These are phyloP conservation scores for Venturia effusa DNA, from an alignment of 2,329 filamentous ascomycete genomes.

Conservation along the genomic window DNA sequence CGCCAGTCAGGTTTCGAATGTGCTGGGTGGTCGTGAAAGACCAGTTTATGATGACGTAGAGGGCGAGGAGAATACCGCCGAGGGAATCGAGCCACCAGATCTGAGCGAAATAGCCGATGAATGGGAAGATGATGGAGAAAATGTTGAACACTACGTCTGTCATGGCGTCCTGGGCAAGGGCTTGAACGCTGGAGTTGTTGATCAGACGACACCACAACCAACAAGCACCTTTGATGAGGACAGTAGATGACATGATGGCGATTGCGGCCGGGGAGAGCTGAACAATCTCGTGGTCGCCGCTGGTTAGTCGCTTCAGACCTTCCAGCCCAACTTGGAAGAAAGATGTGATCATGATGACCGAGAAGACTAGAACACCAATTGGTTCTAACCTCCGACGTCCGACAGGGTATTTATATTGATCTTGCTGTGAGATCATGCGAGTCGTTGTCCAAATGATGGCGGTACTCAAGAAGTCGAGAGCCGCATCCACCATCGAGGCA, in stretches of 20 bases:
- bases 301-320: constrained; percentile 53
- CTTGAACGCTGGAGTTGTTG: constrained; percentile 76
- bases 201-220: constrained; percentile 85
- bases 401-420: constrained; percentile 69
- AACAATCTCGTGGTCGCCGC: constrained; percentile 56
- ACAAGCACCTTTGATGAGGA: constrained; percentile 69
- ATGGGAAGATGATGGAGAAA: constrained; percentile 78
- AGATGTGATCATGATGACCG: constrained; percentile 75
- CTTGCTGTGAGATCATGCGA: constrained; percentile 59
- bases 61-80: constrained; percentile 66
- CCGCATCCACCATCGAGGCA: constrained; percentile 67
- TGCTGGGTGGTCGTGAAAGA: constrained; percentile 61
- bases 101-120: constrained; percentile 62
- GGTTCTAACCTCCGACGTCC: constrained; percentile 67
- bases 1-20: constrained; percentile 70
- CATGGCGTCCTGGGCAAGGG: constrained; percentile 57
- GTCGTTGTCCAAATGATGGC: constrained; percentile 74
- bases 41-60: constrained; percentile 74
- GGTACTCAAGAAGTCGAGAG: constrained; percentile 70
- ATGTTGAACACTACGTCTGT: constrained; percentile 83
- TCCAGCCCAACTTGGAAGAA: constrained; percentile 69
- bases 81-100: constrained; percentile 79
- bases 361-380: constrained; percentile 71
- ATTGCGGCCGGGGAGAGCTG: constrained; percentile 62
- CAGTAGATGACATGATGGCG: constrained; percentile 68